A percentile compares a stretch with the other conserved stretches of the same genome.
phyloP scores from a whole-genome alignment of 2,329 filamentous ascomycete genomes.

The Plectosphaerella cucumerina region DNA sequence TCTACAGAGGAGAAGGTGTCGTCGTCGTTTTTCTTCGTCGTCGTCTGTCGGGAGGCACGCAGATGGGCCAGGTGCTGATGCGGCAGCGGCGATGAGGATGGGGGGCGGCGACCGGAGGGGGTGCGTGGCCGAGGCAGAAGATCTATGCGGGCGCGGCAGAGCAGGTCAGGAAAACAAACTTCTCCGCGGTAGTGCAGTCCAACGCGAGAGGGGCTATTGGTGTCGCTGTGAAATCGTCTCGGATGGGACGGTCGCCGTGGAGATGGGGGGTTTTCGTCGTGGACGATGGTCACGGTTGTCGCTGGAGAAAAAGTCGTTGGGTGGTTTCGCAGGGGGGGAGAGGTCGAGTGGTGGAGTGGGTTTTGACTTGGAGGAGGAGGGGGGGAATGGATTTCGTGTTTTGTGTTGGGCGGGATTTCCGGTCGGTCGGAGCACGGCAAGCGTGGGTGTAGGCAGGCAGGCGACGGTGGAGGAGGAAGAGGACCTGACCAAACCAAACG shows the following conservation, averaged over 20 bases:
- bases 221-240: background rate
- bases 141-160: background rate
- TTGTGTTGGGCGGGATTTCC: constrained; percentile 16
- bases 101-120: background rate
- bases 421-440: constrained; percentile 11
- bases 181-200: background rate
- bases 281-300: background rate
- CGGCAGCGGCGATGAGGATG: background rate
- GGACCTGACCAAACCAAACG: background rate
- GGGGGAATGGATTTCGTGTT: constrained; percentile 12
- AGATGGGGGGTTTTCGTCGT: background rate
- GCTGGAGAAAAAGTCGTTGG: background rate
- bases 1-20: background rate
- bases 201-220: background rate
- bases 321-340: background rate
- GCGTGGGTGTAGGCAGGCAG: background rate
- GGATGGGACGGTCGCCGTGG: background rate
- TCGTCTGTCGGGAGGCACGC: no score
- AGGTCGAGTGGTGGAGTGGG: background rate
- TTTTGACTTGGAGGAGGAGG: background rate
- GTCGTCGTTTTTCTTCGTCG: background rate
- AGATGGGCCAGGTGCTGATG: background rate
- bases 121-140: background rate
- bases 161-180: background rate
- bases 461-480: background rate